Evolutionary conservation across 2,329 filamentous ascomycete genomes (phyloP).

Genomic region (Alternaria sp.): DNA sequence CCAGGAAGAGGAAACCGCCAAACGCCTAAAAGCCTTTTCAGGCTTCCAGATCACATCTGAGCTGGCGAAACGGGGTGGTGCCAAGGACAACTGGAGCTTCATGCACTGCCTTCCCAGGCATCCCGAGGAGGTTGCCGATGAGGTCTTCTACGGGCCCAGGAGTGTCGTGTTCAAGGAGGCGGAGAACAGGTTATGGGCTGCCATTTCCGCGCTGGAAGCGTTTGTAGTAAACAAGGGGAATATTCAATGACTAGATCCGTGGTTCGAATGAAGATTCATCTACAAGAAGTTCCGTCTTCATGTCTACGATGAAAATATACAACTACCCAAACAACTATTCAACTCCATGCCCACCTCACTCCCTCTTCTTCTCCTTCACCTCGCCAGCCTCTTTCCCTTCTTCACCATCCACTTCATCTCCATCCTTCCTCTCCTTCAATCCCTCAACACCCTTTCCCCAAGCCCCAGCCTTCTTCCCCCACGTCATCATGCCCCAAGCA

Average conservation of each 20-base stretch:
- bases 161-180: slow-evolving; percentile 93
- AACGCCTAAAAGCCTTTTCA: slow-evolving; percentile 78
- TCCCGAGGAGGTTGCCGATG: slow-evolving; percentile 89
- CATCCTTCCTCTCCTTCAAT: slow-evolving; percentile 29
- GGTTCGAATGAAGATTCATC: slow-evolving; percentile 36
- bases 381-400: not conserved
- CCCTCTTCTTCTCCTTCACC: not conserved
- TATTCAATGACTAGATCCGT: slow-evolving; percentile 57
- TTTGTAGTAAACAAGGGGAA: slow-evolving; percentile 96
- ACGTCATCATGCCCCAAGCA: slow-evolving; percentile 60
- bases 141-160: slow-evolving; percentile 87
- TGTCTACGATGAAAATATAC: not conserved
- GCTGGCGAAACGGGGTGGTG: slow-evolving; percentile 81
- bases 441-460: slow-evolving; percentile 60
- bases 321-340: not conserved
- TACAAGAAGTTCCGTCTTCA: too few species aligned
- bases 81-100: slow-evolving; percentile 91
- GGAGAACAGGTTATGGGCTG: slow-evolving; percentile 92
- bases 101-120: slow-evolving; percentile 98
- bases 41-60: slow-evolving; percentile 93
- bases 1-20: slow-evolving; percentile 83
- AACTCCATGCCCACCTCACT: not conserved
- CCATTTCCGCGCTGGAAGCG: slow-evolving; percentile 80
- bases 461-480: slow-evolving; percentile 60
- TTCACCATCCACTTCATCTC: not conserved